These are phyloP conservation scores for Lasiosphaeria ovina DNA, from an alignment of 495 filamentous ascomycete species.

Conservation along the genomic window DNA sequence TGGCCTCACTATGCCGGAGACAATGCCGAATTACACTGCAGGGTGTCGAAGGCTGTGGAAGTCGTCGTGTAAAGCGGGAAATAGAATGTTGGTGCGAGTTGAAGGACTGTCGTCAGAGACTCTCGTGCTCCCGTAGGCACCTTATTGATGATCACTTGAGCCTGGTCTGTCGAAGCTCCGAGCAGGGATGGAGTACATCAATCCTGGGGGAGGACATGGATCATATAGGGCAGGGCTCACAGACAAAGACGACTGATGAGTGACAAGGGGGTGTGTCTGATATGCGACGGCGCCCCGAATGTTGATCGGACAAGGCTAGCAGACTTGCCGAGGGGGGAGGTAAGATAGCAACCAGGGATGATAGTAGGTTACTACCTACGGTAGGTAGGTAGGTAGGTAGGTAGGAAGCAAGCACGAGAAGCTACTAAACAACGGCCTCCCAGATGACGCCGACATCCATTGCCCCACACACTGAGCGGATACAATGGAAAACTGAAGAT, in stretches of 20 bases:
- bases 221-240: conserved; percentile 15
- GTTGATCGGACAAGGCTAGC: background rate
- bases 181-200: conserved; percentile 5
- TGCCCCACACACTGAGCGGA: too few species aligned
- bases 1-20: conserved; percentile 12
- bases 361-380: background rate
- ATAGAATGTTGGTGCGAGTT: conserved; percentile 5
- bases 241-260: conserved; percentile 5
- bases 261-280: background rate
- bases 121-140: conserved; percentile 6
- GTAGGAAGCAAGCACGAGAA: background rate
- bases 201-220: conserved; percentile 11
- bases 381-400: background rate
- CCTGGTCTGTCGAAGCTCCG: conserved; percentile 5
- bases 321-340: background rate
- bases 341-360: too few species aligned
- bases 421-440: background rate
- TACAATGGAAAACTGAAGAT: background rate
- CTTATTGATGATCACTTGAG: conserved; percentile 2
- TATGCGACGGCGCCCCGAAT: background rate
- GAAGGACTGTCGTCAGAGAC: conserved; percentile 4
- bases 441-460: too few species aligned
- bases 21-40: conserved; percentile 17
- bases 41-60: conserved; percentile 4
- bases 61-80: background rate